Evolutionary conservation across 768 basidiomycete genomes (phyloP), one percentile per base, ranked within the genome.

Genomic region (Auriculariales sp.): DNA sequence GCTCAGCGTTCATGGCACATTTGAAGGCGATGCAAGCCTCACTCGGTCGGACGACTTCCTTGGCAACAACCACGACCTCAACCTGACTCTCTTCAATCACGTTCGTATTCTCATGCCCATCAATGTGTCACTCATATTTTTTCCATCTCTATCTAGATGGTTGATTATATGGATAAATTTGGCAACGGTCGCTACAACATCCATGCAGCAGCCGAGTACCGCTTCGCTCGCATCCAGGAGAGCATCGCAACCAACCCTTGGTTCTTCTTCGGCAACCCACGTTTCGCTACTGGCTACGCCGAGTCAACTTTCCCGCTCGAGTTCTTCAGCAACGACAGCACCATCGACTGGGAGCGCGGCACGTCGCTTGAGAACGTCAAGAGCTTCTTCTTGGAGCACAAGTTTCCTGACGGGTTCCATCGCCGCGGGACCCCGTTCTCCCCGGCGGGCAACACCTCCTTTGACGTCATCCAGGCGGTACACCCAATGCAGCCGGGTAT

Each of bases 21-120:
- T 52, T 25, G 51, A 52, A 30, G 51, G 51, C 24, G 51, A 52
- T 47, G 34, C 47, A 1, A 52, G 51, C 25, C 33, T 52, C 32
- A 48, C 51, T 5, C 29, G 51, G 10, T 12, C 22, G 15, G 51
- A 52, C 31, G 51, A 30, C 10, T 52, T 52, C 35, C 39, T 52
- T 29, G 51, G 51, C 31, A 33, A 52, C 25, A 47, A 47, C 27
- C 46, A 47, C 17, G 30, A 28, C 28, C 48, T 52, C 47, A 52
- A 52, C 34, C 47, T 34, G 32, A 47, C 32, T 19, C 47, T 32
- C 10, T 52, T 52, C 29, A 25, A 52, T 2, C 33, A 48, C 19
- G 51, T 52, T 25, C 25, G 29, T 44, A n/a, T n/a, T n/a, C n/a
- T 15, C 6, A 25, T 34, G 24, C 19, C 4, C 9, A 9, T 3